Conservation (phyloP, 345 rosid species). For the Trapa incisa region DNA sequence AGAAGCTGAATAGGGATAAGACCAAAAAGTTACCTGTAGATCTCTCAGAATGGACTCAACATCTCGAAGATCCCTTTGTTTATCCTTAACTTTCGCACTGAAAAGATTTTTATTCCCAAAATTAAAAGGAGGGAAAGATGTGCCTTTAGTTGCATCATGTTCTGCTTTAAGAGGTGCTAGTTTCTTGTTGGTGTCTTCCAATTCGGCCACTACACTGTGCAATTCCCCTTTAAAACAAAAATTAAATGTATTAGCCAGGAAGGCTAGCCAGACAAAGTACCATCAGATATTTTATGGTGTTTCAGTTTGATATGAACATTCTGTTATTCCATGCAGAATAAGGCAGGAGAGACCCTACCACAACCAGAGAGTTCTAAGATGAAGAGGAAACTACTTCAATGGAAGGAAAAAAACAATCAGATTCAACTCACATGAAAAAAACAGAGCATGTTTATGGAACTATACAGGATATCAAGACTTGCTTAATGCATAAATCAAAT, state of each 20-base stretch:
- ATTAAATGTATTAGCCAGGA: neutral
- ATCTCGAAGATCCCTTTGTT: slow-evolving; percentile 57
- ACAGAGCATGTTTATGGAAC: too few species aligned
- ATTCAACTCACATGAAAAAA: too few species aligned
- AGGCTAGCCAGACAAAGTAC: slow-evolving; percentile 2
- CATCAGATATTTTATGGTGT: slow-evolving; percentile 5
- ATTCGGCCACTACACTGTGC: slow-evolving; percentile 44
- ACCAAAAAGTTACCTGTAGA: slow-evolving; percentile 37
- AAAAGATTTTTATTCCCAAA: slow-evolving; percentile 47
- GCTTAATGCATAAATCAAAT: too few species aligned
- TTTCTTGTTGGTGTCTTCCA: slow-evolving; percentile 54
- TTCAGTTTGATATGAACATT: neutral
- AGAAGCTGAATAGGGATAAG: slow-evolving; percentile 10
- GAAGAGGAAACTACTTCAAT: too few species aligned
- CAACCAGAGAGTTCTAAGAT: too few species aligned
- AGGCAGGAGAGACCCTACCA: too few species aligned
- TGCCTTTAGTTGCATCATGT: slow-evolving; percentile 69
- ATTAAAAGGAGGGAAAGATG: slow-evolving; percentile 60
- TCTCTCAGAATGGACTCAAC: slow-evolving; percentile 61
- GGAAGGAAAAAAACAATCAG: too few species aligned
- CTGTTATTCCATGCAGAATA: too few species aligned
- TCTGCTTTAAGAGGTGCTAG: slow-evolving; percentile 68
- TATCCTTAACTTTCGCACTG: slow-evolving; percentile 52
- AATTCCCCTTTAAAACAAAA: slow-evolving; percentile 47
- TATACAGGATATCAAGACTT: too few species aligned